Conservation (phyloP, 176 grass and related monocot genomes). For the Aechmea fasciata region DNA sequence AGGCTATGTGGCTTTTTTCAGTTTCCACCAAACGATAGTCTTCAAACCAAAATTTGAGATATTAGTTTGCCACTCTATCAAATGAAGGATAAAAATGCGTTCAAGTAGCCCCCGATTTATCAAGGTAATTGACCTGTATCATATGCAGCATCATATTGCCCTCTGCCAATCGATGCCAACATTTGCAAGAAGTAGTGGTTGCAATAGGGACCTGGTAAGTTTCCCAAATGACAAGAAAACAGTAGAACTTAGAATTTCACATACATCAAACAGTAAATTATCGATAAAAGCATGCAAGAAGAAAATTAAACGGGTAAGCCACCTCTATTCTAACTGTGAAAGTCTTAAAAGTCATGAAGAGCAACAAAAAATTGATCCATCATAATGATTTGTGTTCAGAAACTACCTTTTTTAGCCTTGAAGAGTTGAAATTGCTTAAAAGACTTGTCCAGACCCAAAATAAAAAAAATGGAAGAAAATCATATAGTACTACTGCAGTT, state of each 20-base stretch:
- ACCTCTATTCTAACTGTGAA: too few species aligned
- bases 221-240: conserved; percentile 18
- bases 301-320: background rate
- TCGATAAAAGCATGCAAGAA: background rate
- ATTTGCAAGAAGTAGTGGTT: conserved; percentile 93
- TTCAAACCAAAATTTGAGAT: too few species aligned
- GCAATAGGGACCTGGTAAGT: conserved; percentile 68
- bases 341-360: background rate
- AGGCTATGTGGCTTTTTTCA: too few species aligned
- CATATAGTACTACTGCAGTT: too few species aligned
- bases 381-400: too few species aligned
- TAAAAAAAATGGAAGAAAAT: background rate
- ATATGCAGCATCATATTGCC: conserved; percentile 71
- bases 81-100: conserved; percentile 12
- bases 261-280: conserved; percentile 2
- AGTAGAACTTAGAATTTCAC: conserved; percentile 12
- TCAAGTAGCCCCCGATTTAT: background rate
- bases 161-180: conserved; percentile 82
- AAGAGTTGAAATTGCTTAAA: background rate
- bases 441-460: background rate
- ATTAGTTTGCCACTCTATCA: conserved; percentile 2
- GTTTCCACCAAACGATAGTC: too few species aligned
- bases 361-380: too few species aligned
- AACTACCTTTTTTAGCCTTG: too few species aligned
- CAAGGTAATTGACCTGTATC: conserved; percentile 39